Evolutionary conservation across 2,329 filamentous ascomycete species (phyloP).

Genomic region (Aaosphaeria pasadenensis): DNA sequence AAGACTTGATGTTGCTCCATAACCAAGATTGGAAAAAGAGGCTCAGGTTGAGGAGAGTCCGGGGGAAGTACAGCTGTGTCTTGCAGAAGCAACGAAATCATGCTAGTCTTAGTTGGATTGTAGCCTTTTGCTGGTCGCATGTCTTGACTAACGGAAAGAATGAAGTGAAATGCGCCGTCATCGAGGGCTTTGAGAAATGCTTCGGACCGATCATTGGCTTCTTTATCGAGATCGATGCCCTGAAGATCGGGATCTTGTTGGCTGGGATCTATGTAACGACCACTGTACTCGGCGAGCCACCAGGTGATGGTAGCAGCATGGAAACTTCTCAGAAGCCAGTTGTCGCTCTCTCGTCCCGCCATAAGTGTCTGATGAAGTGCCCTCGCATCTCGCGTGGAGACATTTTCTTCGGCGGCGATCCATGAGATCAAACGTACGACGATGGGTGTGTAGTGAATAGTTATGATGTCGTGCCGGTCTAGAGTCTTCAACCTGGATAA

Average conservation of each 20-base stretch:
- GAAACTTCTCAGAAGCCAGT: conserved; percentile 72
- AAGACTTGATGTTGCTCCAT: conserved; percentile 84
- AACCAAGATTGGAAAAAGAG: conserved; percentile 68
- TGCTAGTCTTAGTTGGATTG: conserved; percentile 77
- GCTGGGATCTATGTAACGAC: conserved; percentile 76
- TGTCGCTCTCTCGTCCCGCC: conserved; percentile 61
- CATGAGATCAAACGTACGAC: conserved; percentile 73
- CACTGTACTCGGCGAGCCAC: conserved; percentile 93
- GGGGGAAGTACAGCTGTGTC: conserved; percentile 68
- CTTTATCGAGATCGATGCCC: conserved; percentile 62
- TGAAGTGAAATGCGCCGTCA: conserved; percentile 88
- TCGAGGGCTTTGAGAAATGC: conserved; percentile 74
- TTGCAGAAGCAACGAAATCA: conserved; percentile 79
- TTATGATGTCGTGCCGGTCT: conserved; percentile 72
- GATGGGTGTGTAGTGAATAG: conserved; percentile 79
- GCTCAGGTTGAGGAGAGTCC: conserved; percentile 67
- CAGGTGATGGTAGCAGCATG: conserved; percentile 76
- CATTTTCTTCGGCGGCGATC: conserved; percentile 72
- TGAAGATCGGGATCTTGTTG: conserved; percentile 47
- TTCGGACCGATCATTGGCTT: conserved; percentile 68
- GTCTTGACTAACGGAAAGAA: conserved; percentile 80
- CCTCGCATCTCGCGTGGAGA: conserved; percentile 64
- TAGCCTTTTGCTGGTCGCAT: conserved; percentile 80
- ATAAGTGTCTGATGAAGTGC: conserved; percentile 68
- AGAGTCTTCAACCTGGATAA: conserved; percentile 65